Conservation (phyloP, 805 yeast genomes). For the Pichia paraexigua region DNA sequence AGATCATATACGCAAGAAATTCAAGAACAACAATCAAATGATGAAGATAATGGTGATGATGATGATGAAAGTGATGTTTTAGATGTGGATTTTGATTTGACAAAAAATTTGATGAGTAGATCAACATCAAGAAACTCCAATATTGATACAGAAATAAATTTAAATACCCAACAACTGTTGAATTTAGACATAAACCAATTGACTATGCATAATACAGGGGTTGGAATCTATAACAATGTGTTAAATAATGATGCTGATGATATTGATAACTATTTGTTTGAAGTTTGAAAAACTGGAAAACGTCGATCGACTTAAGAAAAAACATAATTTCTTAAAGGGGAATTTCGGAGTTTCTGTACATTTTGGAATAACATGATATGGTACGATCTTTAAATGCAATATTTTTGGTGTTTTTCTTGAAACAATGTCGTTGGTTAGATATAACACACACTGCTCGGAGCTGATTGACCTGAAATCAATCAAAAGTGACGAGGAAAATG, state of each 20-base stretch:
- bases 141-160: neutral
- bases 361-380: too few species aligned
- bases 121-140: neutral
- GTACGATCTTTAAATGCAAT: too few species aligned
- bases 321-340: neutral
- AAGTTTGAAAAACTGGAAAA: neutral
- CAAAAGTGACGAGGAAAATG: slow-evolving; percentile 5
- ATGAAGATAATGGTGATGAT: slow-evolving; percentile 1
- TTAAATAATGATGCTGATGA: neutral
- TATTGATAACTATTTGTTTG: slow-evolving; percentile 3
- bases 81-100: neutral
- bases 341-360: neutral
- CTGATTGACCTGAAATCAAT: neutral
- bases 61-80: slow-evolving; percentile 5
- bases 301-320: neutral
- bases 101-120: neutral
- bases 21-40: neutral
- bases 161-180: slow-evolving; percentile 6
- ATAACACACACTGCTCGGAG: slow-evolving; percentile 5
- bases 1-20: neutral
- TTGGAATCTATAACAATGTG: neutral
- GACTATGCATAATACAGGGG: neutral
- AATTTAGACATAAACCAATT: slow-evolving; percentile 3
- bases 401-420: neutral
- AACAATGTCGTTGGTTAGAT: slow-evolving; percentile 18